phyloP scores from a whole-genome alignment of 1,139 yeast species.

The Candida sanyaensis region DNA sequence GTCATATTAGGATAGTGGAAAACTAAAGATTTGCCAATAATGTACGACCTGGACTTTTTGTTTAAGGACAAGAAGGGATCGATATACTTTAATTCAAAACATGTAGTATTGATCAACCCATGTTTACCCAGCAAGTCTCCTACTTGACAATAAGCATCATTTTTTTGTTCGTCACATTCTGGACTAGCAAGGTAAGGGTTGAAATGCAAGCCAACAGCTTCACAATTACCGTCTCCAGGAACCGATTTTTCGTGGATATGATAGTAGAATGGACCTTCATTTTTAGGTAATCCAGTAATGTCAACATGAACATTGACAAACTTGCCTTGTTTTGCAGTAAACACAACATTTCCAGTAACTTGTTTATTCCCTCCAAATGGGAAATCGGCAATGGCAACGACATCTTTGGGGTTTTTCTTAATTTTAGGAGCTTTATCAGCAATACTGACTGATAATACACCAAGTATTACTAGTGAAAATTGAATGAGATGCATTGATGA shows the following conservation, averaged over 20 bases:
- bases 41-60: slow-evolving; percentile 44
- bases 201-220: slow-evolving; percentile 50
- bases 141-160: slow-evolving; percentile 56
- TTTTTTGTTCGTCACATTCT: slow-evolving; percentile 44
- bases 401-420: slow-evolving; percentile 43
- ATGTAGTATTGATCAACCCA: slow-evolving; percentile 57
- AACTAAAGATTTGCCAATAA: slow-evolving; percentile 54
- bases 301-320: slow-evolving; percentile 61
- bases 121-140: slow-evolving; percentile 69
- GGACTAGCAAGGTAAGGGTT: slow-evolving; percentile 53
- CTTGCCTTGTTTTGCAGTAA: slow-evolving; percentile 46
- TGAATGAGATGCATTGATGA: not conserved
- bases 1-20: slow-evolving; percentile 52
- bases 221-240: slow-evolving; percentile 47
- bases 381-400: slow-evolving; percentile 59
- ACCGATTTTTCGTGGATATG: slow-evolving; percentile 57
- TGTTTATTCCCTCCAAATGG: slow-evolving; percentile 44
- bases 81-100: slow-evolving; percentile 51
- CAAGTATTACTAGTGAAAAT: not conserved
- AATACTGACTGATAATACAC: slow-evolving; percentile 3
- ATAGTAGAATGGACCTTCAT: slow-evolving; percentile 60
- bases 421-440: slow-evolving; percentile 37
- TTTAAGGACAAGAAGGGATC: slow-evolving; percentile 59
- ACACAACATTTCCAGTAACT: slow-evolving; percentile 53
- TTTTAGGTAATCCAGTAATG: slow-evolving; percentile 55